Evolutionary conservation across 2,329 filamentous ascomycete genomes (phyloP), one percentile per base, ranked within the genome.

Genomic region (Xylaria sp.): DNA sequence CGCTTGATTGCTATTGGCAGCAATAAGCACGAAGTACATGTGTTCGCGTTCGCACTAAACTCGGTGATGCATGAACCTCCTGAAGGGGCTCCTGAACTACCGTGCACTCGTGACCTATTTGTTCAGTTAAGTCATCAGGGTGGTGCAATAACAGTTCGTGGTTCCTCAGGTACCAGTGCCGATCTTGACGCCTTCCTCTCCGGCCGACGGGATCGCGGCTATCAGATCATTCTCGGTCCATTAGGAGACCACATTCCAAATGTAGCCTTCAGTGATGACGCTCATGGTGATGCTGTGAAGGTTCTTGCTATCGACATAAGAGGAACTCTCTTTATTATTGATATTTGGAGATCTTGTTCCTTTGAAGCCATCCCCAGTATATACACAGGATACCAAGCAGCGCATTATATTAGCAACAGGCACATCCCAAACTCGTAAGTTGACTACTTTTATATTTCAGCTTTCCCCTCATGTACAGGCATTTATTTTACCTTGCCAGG

Each of bases 1-100:
- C 89, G 94, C 0, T 83, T 98, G 69, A 91, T 99, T 70, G 96
- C 95, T 0, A 91, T 97, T 47, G 93, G 92, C 74, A 90, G 92
- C 0, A 99, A 99, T 77, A 87, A 85, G 1, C 77, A 78, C 18
- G 69, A 75, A 21, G 75, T 78, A 23, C 75, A 74, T 58, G 74
- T 78, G n/a, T 77, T 79, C 69, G 70, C 80, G 13, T 78, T 79
- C n/a, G 78, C 78, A 58, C 61, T 81, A 9, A 73, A 75, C 21
- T n/a, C n/a, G n/a, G 21, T 68, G 8, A 21, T 23, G 37, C 65
- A 50, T 16, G 25, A n/a, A 42, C 44, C 48, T 13, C 16, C 18
- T 6, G 13, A 29, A 9, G 32, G 21, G 4, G 47, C 55, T 65
- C 21, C 50, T 42, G 29, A 70, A 59, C 53, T 12, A 6, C 60